Evolutionary conservation across 2,329 filamentous ascomycete genomes (phyloP).

Genomic region (Alternaria sp.): DNA sequence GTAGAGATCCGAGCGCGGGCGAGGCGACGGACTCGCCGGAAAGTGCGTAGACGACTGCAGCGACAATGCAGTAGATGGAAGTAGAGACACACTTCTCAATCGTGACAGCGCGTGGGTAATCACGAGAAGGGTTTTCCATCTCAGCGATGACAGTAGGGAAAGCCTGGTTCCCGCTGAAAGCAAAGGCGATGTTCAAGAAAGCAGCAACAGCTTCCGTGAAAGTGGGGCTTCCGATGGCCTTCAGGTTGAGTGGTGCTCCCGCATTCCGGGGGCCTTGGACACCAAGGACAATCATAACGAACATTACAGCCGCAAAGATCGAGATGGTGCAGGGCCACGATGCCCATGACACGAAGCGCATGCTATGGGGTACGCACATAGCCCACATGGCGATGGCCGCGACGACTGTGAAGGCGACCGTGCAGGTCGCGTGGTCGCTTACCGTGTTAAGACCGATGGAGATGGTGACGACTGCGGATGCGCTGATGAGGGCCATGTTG

Average conservation of each 20-base stretch:
- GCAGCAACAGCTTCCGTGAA: slow-evolving; percentile 35
- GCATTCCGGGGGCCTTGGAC: slow-evolving; percentile 33
- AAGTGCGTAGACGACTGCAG: slow-evolving; percentile 33
- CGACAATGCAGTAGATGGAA: slow-evolving; percentile 33
- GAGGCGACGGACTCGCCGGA: slow-evolving; percentile 37
- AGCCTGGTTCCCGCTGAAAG: slow-evolving; percentile 39
- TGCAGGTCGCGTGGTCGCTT: slow-evolving; percentile 39
- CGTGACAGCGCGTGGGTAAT: slow-evolving; percentile 36
- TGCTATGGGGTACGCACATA: slow-evolving; percentile 36
- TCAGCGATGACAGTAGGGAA: slow-evolving; percentile 39
- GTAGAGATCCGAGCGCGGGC: slow-evolving; percentile 34
- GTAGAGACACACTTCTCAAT: slow-evolving; percentile 38
- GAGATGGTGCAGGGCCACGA: slow-evolving; percentile 37
- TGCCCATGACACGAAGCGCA: slow-evolving; percentile 41
- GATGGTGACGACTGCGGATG: slow-evolving; percentile 38
- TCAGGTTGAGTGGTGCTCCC: slow-evolving; percentile 31
- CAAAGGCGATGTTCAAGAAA: slow-evolving; percentile 40
- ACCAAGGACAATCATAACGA: slow-evolving; percentile 39
- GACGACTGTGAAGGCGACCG: slow-evolving; percentile 36
- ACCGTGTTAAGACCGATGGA: slow-evolving; percentile 41
- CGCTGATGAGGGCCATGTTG: slow-evolving; percentile 41
- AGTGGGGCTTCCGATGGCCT: slow-evolving; percentile 31
- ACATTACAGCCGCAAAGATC: slow-evolving; percentile 32
- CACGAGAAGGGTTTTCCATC: slow-evolving; percentile 37
- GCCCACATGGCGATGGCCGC: slow-evolving; percentile 39